Conservation (phyloP, 2,329 filamentous ascomycete genomes). For the Emmonsiellopsis sp. region DNA sequence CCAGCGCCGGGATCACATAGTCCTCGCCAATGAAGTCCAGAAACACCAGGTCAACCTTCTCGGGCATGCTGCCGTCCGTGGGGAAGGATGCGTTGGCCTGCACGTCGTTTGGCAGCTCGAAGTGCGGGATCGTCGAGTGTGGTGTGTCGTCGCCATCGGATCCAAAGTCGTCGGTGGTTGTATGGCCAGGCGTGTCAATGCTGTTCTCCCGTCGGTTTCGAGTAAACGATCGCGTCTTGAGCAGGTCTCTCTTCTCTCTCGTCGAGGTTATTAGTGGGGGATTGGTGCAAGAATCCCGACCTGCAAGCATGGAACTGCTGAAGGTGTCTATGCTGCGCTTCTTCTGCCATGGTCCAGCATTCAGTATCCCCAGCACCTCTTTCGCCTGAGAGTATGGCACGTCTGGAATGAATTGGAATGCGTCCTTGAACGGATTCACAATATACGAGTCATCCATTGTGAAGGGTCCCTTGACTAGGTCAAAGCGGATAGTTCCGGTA, state of each 20-base stretch:
- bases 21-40: conserved; percentile 15
- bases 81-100: conserved; percentile 25
- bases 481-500: conserved; percentile 53
- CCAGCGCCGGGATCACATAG: conserved; percentile 16
- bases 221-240: conserved; percentile 13
- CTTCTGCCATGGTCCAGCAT: conserved; percentile 21
- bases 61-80: conserved; percentile 12
- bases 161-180: conserved; percentile 26
- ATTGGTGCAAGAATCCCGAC: conserved; percentile 11
- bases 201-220: conserved; percentile 16
- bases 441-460: conserved; percentile 35
- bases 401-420: conserved; percentile 22
- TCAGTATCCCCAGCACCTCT: conserved; percentile 17
- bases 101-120: conserved; percentile 19
- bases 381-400: conserved; percentile 23
- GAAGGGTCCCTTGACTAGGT: conserved; percentile 55
- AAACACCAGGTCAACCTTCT: conserved; percentile 19
- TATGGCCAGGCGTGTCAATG: conserved; percentile 17
- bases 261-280: conserved; percentile 12
- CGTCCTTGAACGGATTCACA: conserved; percentile 20
- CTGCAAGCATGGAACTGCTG: conserved; percentile 7
- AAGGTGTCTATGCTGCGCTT: conserved; percentile 9
- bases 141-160: conserved; percentile 25
- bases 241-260: conserved; percentile 3
- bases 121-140: conserved; percentile 20